Percentiles rank a stretch among this genome's conserved stretches.
These are phyloP conservation scores for Colletotrichum eremochloae DNA, from an alignment of 2,329 filamentous ascomycete genomes.

Conservation along the genomic window DNA sequence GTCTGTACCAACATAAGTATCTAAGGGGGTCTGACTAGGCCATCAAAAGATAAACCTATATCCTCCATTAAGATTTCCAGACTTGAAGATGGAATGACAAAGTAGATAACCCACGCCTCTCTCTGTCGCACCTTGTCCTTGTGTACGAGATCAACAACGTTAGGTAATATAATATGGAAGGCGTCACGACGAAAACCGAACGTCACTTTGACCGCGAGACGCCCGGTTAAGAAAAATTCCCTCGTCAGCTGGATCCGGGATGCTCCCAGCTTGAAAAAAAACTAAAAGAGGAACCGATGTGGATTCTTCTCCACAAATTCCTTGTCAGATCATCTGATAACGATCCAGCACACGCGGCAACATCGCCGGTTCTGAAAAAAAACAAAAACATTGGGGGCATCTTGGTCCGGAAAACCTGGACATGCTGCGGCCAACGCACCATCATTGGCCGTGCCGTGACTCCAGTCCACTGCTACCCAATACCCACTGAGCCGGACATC, in stretches of 20 bases:
- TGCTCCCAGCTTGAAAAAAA: not conserved
- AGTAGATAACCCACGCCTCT: too few species aligned
- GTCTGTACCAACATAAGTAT: too few species aligned
- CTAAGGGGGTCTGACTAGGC: too few species aligned
- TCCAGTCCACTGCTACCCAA: not conserved
- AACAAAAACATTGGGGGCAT: not conserved
- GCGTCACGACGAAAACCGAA: not conserved
- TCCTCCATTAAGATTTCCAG: too few species aligned
- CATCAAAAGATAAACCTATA: too few species aligned
- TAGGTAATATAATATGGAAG: not conserved
- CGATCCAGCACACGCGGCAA: constrained; percentile 1
- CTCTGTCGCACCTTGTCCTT: too few species aligned
- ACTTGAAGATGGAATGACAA: not conserved
- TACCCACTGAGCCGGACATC: constrained; percentile 1
- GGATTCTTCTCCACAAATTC: constrained; percentile 13
- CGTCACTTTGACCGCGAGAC: constrained; percentile 3
- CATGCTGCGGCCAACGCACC: not conserved
- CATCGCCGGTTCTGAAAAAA: not conserved
- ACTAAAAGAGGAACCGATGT: constrained; percentile 22
- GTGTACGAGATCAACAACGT: not conserved
- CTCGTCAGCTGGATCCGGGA: not conserved
- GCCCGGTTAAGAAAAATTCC: constrained; percentile 9
- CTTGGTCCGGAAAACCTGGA: not conserved
- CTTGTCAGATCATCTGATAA: constrained; percentile 42
- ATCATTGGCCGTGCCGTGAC: constrained; percentile 3